Evolutionary conservation across 2,329 filamentous ascomycete species (phyloP), one percentile per base, ranked within the genome.

Genomic region (Fusarium devonianum): DNA sequence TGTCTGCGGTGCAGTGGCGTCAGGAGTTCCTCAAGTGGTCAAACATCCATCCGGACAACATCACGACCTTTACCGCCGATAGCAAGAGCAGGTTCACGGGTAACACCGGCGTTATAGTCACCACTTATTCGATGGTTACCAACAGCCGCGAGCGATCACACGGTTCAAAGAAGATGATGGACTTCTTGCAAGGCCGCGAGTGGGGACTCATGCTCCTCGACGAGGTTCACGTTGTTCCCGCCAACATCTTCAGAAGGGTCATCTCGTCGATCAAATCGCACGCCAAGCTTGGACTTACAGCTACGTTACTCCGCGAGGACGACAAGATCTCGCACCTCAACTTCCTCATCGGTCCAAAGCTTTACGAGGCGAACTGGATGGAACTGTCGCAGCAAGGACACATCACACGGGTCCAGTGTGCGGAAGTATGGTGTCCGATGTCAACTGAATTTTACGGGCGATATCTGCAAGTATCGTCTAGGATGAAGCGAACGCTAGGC

Each of bases 291-390:
- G 92, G 92, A 9, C 76, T 97, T 23, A 97, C 92, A 1, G 92
- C 92, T 0, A 96, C 92, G 0, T 75, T 97, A 14, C 83, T 97
- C 22, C 84, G 92, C 74, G 92, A 97, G 71, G 92, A 96, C 67
- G 90, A 96, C 77, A 96, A 96, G 74, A 96, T 97, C 67, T 88
- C 88, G 30, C 90, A 96, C 75, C 75, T 97, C 32, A 96, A 97
- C 69, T 96, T 96, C 68, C 75, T 97, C 46, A 96, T 97, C 62
- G 92, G 92, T 0, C 92, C 92, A 0, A 96, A 96, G 70, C 76
- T 97, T 1, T 97, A 94, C 70, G 92, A 97, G 72, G 92, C 92
- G 21, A 96, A 97, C 68, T 97, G 92, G 92, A 94, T 96, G 84
- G 92, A 96, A 70, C 80, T 97, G 23, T 92, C 91, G 3, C 88